Evolutionary conservation across 1,284 basidiomycete species (phyloP).

Genomic region (Moniliophthora roreri): DNA sequence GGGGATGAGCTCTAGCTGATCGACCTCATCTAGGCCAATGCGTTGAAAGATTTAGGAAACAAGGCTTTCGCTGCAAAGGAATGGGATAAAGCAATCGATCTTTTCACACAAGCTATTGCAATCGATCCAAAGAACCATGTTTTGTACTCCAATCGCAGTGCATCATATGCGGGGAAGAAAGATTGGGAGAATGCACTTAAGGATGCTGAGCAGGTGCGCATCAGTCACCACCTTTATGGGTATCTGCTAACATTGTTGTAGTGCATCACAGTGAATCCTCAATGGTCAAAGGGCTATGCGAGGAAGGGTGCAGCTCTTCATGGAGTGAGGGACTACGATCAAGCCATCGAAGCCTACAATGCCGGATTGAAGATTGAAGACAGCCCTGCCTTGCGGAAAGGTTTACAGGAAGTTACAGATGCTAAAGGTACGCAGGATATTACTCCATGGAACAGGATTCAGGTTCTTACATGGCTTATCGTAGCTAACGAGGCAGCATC

Average conservation of each 20-base stretch:
- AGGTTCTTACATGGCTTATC: slow-evolving; percentile 15
- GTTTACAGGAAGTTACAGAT: slow-evolving; percentile 83
- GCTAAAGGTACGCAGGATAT: slow-evolving; percentile 60
- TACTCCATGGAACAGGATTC: slow-evolving; percentile 2
- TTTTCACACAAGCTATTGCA: slow-evolving; percentile 87
- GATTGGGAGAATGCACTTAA: slow-evolving; percentile 77
- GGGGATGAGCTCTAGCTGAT: not conserved
- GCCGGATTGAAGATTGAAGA: slow-evolving; percentile 81
- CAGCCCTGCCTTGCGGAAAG: slow-evolving; percentile 81
- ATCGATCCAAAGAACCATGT: slow-evolving; percentile 86
- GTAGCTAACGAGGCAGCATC: slow-evolving; percentile 36
- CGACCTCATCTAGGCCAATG: slow-evolving; percentile 39
- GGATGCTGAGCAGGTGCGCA: slow-evolving; percentile 86
- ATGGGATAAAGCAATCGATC: slow-evolving; percentile 84
- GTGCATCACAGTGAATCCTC: slow-evolving; percentile 79
- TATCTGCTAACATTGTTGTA: slow-evolving; percentile 25
- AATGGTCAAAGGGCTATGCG: slow-evolving; percentile 91
- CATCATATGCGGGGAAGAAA: slow-evolving; percentile 84
- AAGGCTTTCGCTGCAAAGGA: slow-evolving; percentile 94
- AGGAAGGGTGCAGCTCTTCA: slow-evolving; percentile 96
- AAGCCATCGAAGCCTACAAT: slow-evolving; percentile 83
- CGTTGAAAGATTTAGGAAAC: slow-evolving; percentile 93
- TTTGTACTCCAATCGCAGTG: slow-evolving; percentile 92
- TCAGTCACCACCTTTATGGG: slow-evolving; percentile 4
- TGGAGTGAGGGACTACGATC: slow-evolving; percentile 76